Conservation (phyloP, 768 basidiomycete species). For the Daedalea quercina region DNA sequence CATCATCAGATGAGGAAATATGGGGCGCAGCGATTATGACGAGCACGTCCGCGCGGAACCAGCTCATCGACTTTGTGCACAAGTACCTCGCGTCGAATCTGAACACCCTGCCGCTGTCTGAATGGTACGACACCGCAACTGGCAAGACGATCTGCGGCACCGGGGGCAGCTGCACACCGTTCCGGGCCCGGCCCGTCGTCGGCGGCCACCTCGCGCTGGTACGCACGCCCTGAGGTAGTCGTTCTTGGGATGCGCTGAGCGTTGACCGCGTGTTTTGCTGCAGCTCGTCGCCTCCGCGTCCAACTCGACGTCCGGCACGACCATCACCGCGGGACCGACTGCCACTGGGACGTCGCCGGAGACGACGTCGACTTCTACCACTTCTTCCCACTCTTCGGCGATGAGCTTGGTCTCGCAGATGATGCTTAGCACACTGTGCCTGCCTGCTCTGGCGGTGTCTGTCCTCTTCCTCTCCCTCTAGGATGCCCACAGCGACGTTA, state of each 20-base stretch:
- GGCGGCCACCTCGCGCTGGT: constrained; percentile 47
- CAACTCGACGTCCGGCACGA: no score
- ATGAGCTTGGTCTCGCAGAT: no score
- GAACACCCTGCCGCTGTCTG: constrained; percentile 27
- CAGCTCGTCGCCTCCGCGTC: neutral
- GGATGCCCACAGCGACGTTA: no score
- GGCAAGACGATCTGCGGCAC: constrained; percentile 31
- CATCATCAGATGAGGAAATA: constrained; percentile 27
- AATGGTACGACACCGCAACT: constrained; percentile 49
- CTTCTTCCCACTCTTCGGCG: no score
- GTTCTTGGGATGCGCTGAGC: no score
- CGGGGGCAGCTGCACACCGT: constrained; percentile 11
- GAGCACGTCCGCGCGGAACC: constrained; percentile 20
- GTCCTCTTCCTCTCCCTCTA: no score
- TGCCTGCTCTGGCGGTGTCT: no score
- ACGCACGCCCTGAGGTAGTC: neutral
- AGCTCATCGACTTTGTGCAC: constrained; percentile 23
- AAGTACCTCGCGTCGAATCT: constrained; percentile 22
- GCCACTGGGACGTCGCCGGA: no score
- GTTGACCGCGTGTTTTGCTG: neutral
- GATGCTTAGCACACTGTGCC: no score
- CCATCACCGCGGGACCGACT: no score
- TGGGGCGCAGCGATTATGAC: constrained; percentile 28
- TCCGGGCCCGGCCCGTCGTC: constrained; percentile 49
- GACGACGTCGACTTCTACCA: no score